Base-by-base conservation (phyloP, 2,329 filamentous ascomycete genomes). In the Botrytis byssoidea region DNA sequence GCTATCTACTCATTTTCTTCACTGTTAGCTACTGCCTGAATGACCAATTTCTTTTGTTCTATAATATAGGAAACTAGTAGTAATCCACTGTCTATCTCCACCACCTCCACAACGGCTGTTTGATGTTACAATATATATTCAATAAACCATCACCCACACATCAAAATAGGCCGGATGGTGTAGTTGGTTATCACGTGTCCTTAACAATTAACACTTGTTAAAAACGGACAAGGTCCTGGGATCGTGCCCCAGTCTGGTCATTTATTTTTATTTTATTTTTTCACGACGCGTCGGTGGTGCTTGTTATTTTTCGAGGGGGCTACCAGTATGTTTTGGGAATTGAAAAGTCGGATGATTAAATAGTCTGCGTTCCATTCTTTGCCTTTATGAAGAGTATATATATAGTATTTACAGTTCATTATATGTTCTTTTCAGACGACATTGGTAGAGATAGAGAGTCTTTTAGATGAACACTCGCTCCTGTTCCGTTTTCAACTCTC, bases 101-200 rank as follows among this genome's bases (percentile, higher is more conserved):
- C 64, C 64, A n/a, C 32, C 29, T 37, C 32, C 29, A 51, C 18
- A 35, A 7, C 3, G 12, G 10, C 8, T 66, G 2, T 25, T 3
- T 9, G 20, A 16, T 22, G 3, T 10, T 18, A 1, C 10, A 10
- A 48, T 67, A 67, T 67, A 37, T 67, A 51, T 67, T 51, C 1
- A n/a, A 37, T 37, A 22, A 3, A 3, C 6, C 6, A 0, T 0
- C 0, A 7, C 0, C 0, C 0, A 3, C 20, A 0, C 14, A 66
- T 0, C n/a, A 29, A 51, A 51, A 32, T 0, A 32, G 61, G 61
- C 61, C 61, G 61, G 61, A 64, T 64, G 61, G 61, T 64, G 61
- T 64, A 64, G 61, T 64, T 64, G 61, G 61, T 64, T 64, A 64
- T 64, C 61, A 64, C 61, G 61, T 64, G 61, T 64, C 61, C 61